A percentile compares a stretch with the other conserved stretches of the same genome.
Evolutionary conservation across 495 filamentous ascomycete genomes (phyloP).

Genomic region (Barbatosphaeria neglecta): DNA sequence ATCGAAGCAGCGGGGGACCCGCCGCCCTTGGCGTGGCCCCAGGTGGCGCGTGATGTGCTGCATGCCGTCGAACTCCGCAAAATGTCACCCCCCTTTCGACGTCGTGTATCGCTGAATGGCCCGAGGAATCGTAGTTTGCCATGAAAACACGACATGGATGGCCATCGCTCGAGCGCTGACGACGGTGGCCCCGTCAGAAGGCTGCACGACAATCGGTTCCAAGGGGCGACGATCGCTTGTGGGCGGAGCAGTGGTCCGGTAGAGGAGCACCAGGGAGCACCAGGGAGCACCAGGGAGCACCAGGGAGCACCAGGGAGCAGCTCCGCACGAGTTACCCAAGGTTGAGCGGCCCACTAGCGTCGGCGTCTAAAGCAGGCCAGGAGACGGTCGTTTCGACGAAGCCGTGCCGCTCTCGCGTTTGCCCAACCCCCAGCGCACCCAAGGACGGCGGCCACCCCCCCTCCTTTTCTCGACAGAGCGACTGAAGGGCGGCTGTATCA

Average conservation of each 20-base stretch:
- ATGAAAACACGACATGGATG: no score
- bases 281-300: no score
- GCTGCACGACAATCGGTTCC: no score
- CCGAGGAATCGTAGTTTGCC: not conserved
- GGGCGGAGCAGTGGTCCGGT: no score
- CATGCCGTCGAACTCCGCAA: slow-evolving; percentile 11
- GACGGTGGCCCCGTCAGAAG: no score
- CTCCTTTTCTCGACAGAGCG: not conserved
- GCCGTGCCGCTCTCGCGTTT: not conserved
- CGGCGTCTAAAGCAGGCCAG: not conserved
- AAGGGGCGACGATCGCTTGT: no score
- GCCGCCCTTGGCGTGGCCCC: slow-evolving; percentile 8
- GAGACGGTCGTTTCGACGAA: not conserved
- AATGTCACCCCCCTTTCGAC: slow-evolving; percentile 2
- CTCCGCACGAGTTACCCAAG: no score
- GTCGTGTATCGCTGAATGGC: not conserved
- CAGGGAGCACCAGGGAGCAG: no score
- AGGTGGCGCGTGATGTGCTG: slow-evolving; percentile 19
- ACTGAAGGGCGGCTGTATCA: not conserved
- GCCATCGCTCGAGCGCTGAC: no score
- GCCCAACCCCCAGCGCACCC: no score
- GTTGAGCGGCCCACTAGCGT: not conserved
- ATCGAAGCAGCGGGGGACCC: not conserved
- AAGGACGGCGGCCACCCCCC: not conserved
- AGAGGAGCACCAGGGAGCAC: no score